phyloP scores from a whole-genome alignment of 208 protist species.

The Leishmania lainsoni region DNA sequence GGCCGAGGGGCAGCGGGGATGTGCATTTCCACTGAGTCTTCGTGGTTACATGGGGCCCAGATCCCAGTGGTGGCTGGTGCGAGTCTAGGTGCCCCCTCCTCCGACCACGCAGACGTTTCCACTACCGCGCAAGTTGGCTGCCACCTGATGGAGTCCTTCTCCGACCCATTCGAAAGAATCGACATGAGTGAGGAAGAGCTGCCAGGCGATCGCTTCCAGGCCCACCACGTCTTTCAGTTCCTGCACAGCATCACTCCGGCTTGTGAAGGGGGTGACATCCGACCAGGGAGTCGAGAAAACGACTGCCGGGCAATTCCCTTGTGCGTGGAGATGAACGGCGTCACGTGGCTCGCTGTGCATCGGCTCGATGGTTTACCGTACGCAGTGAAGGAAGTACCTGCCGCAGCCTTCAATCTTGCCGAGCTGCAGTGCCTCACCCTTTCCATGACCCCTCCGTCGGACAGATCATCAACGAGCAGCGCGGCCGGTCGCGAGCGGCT shows the following conservation, averaged over 20 bases:
- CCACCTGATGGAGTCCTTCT: not conserved
- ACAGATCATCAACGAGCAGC: too few relatives aligned
- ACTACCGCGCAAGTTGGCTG: not conserved
- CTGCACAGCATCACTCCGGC: conserved; percentile 30
- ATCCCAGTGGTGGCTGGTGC: not conserved
- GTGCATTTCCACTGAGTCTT: conserved; percentile 10
- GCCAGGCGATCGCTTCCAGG: conserved; percentile 56
- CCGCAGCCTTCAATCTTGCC: conserved; percentile 18
- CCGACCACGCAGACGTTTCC: not conserved
- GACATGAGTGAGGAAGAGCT: conserved; percentile 30
- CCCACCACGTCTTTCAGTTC: conserved; percentile 70
- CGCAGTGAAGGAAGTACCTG: conserved; percentile 64
- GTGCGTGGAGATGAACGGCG: conserved; percentile 53
- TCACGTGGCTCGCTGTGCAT: conserved; percentile 63
- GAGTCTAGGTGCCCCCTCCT: not conserved
- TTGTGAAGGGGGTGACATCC: conserved; percentile 3
- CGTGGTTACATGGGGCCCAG: not conserved
- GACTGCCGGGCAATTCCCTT: conserved; percentile 21
- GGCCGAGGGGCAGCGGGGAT: not conserved
- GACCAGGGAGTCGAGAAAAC: conserved; percentile 1
- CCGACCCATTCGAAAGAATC: conserved; percentile 5
- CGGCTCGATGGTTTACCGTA: conserved; percentile 61
- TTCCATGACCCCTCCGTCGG: not conserved
- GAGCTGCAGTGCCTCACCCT: conserved; percentile 24
- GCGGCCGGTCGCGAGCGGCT: not conserved